These are phyloP conservation scores for Thraustochytrium striatum DNA, from an alignment of 352 stramenopile genomes.

Conservation along the genomic window DNA sequence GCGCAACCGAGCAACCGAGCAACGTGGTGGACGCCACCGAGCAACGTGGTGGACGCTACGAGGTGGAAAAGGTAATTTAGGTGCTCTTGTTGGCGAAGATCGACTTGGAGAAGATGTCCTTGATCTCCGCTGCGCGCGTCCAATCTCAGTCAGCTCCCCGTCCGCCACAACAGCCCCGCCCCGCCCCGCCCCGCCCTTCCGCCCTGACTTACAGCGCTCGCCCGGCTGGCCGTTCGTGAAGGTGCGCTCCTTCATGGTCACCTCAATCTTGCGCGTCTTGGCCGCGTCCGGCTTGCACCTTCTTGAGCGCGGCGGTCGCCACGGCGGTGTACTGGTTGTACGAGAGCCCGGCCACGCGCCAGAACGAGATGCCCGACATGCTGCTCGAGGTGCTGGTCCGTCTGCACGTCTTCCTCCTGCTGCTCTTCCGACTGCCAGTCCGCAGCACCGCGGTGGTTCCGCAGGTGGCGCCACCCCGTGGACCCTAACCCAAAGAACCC, in stretches of 20 bases:
- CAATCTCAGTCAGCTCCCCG: too few relatives aligned
- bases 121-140: constrained; percentile 6
- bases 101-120: constrained; percentile 21
- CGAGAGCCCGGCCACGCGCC: constrained; percentile 23
- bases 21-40: not conserved
- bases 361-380: constrained; percentile 29
- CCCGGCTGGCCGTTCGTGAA: constrained; percentile 21
- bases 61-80: not conserved
- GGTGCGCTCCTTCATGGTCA: constrained; percentile 39
- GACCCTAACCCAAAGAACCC: too few relatives aligned
- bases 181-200: too few relatives aligned
- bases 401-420: not conserved
- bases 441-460: too few relatives aligned
- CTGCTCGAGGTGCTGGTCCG: not conserved
- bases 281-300: constrained; percentile 26
- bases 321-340: constrained; percentile 25
- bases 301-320: not conserved
- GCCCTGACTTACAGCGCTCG: constrained; percentile 30
- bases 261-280: constrained; percentile 11
- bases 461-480: too few relatives aligned
- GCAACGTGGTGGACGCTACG: not conserved
- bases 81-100: constrained; percentile 25
- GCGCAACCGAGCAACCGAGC: too few relatives aligned
- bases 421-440: not conserved
- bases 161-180: too few relatives aligned